phyloP scores from a whole-genome alignment of 2,329 filamentous ascomycete genomes.

The Volutella citrinella region DNA sequence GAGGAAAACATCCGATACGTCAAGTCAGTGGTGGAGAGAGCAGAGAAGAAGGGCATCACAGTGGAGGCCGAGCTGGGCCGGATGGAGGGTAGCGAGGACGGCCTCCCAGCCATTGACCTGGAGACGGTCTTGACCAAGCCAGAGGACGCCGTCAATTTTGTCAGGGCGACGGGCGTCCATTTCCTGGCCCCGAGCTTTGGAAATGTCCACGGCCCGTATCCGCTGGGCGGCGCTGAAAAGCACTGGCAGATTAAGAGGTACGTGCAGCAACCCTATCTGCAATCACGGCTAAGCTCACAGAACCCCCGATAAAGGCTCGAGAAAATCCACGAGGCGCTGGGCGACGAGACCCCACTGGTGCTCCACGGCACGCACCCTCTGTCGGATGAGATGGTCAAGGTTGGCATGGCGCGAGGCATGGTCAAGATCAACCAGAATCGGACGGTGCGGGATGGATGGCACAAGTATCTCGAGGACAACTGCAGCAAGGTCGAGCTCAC shows the following conservation, averaged over 20 bases:
- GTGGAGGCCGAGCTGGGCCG: constrained; percentile 2
- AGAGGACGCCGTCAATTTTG: constrained; percentile 1
- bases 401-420: constrained; percentile 2
- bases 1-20: constrained; percentile 2
- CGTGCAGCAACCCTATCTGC: too few relatives aligned
- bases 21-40: constrained; percentile 3
- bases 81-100: constrained; percentile 7
- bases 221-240: constrained; percentile 1
- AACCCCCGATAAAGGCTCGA: too few relatives aligned
- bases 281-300: too few relatives aligned
- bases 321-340: constrained; percentile 1
- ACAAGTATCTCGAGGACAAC: constrained; percentile 3
- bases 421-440: constrained; percentile 5
- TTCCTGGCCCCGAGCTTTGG: constrained; percentile 6
- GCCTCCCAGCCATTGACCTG: constrained; percentile 2
- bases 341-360: constrained; percentile 1
- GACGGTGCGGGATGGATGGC: constrained; percentile 1
- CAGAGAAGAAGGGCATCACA: constrained; percentile 1
- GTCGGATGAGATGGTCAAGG: constrained; percentile 3
- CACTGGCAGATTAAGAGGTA: constrained; percentile 2
- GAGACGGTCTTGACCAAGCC: constrained; percentile 3
- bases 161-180: constrained; percentile 2
- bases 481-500: constrained; percentile 5
- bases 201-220: constrained; percentile 5
- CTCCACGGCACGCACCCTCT: constrained; percentile 5